Evolutionary conservation across 495 filamentous ascomycete genomes (phyloP).

Genomic region (Talaromyces wortmannii): DNA sequence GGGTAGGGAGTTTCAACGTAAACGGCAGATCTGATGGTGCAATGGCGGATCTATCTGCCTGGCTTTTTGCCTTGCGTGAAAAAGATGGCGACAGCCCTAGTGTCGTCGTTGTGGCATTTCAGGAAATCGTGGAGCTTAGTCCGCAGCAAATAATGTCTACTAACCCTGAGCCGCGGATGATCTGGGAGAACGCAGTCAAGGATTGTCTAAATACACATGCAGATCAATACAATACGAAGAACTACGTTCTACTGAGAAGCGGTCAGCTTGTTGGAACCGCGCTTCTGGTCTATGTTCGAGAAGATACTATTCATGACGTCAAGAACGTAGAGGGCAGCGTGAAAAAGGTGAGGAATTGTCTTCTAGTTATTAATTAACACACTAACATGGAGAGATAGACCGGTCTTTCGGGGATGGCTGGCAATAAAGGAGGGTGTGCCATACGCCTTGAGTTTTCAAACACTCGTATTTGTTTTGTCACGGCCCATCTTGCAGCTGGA

Average conservation of each 20-base stretch:
- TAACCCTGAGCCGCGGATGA: slow-evolving; percentile 75
- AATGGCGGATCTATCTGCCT: slow-evolving; percentile 71
- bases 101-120: slow-evolving; percentile 85
- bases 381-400: slow-evolving; percentile 44
- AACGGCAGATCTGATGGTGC: slow-evolving; percentile 77
- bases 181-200: slow-evolving; percentile 80
- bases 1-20: slow-evolving; percentile 89
- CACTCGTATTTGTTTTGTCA: slow-evolving; percentile 90
- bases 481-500: slow-evolving; percentile 91
- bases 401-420: slow-evolving; percentile 92
- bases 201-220: slow-evolving; percentile 66
- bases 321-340: slow-evolving; percentile 95
- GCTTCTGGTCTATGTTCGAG: slow-evolving; percentile 81
- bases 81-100: slow-evolving; percentile 21
- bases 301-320: slow-evolving; percentile 66
- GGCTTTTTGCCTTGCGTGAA: slow-evolving; percentile 64
- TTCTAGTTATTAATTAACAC: neutral
- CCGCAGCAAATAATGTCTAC: slow-evolving; percentile 99
- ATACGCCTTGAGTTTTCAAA: slow-evolving; percentile 95
- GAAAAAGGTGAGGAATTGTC: slow-evolving; percentile 58
- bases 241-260: slow-evolving; percentile 83
- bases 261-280: slow-evolving; percentile 95
- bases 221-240: slow-evolving; percentile 52
- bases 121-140: slow-evolving; percentile 94
- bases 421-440: slow-evolving; percentile 96